Percentiles rank a stretch among this genome's conserved stretches.
phyloP scores from a whole-genome alignment of 306 rosid species.

The Cercis canadensis region DNA sequence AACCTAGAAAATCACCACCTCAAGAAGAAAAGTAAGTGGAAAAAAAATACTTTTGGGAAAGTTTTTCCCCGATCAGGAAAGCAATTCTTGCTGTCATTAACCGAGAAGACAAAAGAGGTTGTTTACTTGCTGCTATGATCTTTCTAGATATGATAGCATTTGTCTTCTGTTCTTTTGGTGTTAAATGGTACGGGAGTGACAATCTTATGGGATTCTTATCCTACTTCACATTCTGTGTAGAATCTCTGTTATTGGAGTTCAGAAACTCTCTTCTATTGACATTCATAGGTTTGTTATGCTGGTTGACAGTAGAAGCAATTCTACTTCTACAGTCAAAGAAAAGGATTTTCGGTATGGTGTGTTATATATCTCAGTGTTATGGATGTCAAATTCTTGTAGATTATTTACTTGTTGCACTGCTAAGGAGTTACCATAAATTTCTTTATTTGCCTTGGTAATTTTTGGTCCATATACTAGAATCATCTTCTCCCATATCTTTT shows the following conservation, averaged over 20 bases:
- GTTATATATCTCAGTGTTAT: neutral
- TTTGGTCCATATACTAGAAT: constrained; percentile 1
- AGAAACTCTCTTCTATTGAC: neutral
- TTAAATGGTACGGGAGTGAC: constrained; percentile 1
- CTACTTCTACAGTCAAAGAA: neutral
- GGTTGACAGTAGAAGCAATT: neutral
- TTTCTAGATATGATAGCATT: neutral
- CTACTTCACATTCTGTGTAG: neutral
- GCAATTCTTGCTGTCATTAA: no score
- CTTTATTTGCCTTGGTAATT: neutral
- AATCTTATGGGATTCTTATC: neutral
- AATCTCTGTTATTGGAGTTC: neutral
- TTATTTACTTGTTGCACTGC: constrained; percentile 5
- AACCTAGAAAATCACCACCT: no score
- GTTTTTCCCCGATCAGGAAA: neutral
- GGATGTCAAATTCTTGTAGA: neutral
- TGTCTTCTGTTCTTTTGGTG: constrained; percentile 5
- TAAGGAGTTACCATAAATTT: constrained; percentile 4
- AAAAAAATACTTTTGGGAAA: no score
- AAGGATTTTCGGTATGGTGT: constrained; percentile 6
- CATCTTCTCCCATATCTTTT: neutral
- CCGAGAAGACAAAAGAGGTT: neutral
- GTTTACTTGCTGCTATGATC: neutral
- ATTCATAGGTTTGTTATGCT: constrained; percentile 1
- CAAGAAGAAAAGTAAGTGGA: no score